Conservation (phyloP, 257 asterid genomes). For the Apocynum venetum region DNA sequence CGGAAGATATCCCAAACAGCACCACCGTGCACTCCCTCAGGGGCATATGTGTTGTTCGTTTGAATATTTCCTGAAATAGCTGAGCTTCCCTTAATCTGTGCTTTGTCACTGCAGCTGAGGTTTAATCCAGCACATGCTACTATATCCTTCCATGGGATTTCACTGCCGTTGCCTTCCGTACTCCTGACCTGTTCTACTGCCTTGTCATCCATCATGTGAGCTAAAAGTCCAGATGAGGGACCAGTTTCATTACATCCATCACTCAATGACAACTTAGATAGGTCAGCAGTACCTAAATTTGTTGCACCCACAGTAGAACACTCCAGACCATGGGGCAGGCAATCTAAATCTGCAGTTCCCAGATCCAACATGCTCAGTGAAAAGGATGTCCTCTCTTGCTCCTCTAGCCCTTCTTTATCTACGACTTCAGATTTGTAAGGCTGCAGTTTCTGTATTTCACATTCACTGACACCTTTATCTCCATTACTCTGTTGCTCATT, state of each 20-base stretch:
- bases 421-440: slow-evolving; percentile 16
- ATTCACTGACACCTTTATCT: slow-evolving; percentile 12
- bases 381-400: slow-evolving; percentile 10
- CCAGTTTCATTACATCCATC: background rate
- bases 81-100: slow-evolving; percentile 13
- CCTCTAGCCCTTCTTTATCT: slow-evolving; percentile 5
- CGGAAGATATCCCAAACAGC: slow-evolving; percentile 54
- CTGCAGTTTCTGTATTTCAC: slow-evolving; percentile 9
- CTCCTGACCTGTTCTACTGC: background rate
- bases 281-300: background rate
- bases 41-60: slow-evolving; percentile 14
- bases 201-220: background rate
- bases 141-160: slow-evolving; percentile 15
- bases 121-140: slow-evolving; percentile 6
- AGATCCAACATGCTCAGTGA: background rate
- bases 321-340: background rate
- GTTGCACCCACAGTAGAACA: background rate
- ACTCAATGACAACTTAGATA: background rate
- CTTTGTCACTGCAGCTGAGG: slow-evolving; percentile 7
- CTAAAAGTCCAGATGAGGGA: slow-evolving; percentile 3
- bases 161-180: background rate
- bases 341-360: slow-evolving; percentile 2
- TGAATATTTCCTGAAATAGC: slow-evolving; percentile 9
- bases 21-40: slow-evolving; percentile 24
- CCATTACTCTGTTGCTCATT: slow-evolving; percentile 15